Evolutionary conservation across 2,329 filamentous ascomycete genomes (phyloP).

Genomic region (Thelonectria discophora): DNA sequence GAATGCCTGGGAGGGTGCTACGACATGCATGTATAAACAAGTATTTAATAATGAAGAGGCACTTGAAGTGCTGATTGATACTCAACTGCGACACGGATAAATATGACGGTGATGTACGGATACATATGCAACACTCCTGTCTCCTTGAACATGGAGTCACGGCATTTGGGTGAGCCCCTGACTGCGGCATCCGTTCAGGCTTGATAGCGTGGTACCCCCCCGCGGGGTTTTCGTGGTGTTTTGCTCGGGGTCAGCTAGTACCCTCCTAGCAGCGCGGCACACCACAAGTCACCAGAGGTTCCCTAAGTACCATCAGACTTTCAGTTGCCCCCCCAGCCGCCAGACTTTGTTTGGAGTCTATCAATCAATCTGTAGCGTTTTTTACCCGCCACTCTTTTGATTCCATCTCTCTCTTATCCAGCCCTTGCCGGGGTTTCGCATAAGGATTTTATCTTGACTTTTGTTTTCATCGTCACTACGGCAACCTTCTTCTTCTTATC

Average conservation of each 20-base stretch:
- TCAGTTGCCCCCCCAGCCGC: constrained; percentile 35
- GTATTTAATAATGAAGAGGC: neutral
- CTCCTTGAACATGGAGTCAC: no score
- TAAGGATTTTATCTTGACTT: no score
- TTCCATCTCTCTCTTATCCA: neutral
- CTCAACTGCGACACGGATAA: no score
- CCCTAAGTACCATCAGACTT: neutral
- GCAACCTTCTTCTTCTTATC: constrained; percentile 2
- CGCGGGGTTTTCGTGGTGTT: neutral
- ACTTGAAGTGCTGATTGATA: neutral
- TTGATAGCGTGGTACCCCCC: neutral
- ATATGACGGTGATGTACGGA: no score
- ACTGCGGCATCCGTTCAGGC: neutral
- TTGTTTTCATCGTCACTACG: constrained; percentile 12
- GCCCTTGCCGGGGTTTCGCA: neutral
- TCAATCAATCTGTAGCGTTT: neutral
- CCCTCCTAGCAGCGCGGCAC: constrained; percentile 41
- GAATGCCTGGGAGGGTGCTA: neutral
- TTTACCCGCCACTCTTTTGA: constrained; percentile 1
- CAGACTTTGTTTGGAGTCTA: constrained; percentile 31
- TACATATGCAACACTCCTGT: no score
- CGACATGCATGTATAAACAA: neutral
- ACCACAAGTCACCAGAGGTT: constrained; percentile 28
- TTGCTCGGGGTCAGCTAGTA: constrained; percentile 17
- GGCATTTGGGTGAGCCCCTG: neutral